Evolutionary conservation across 345 rosid species (phyloP).

Genomic region (Euphorbia peplus): DNA sequence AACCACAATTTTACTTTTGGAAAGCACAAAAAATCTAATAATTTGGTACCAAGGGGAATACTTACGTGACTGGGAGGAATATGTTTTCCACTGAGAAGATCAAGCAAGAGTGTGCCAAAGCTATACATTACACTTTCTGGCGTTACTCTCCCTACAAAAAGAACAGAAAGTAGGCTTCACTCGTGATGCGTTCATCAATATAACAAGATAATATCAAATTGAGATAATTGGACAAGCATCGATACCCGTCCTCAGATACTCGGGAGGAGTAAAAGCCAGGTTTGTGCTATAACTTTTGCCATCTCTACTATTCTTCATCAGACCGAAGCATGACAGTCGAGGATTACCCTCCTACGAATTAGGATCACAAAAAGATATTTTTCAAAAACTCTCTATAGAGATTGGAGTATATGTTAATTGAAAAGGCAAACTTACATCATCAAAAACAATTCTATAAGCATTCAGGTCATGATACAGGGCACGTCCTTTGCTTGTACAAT

Average conservation of each 20-base stretch:
- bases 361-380: neutral
- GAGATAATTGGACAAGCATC: neutral
- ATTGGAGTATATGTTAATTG: conserved; percentile 5
- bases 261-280: conserved; percentile 93
- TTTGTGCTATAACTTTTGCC: conserved; percentile 89
- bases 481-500: conserved; percentile 85
- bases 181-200: neutral
- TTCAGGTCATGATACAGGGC: conserved; percentile 87
- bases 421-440: conserved; percentile 54
- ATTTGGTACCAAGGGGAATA: conserved; percentile 9
- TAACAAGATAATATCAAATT: neutral
- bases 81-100: conserved; percentile 93
- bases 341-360: conserved; percentile 70
- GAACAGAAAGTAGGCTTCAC: conserved; percentile 4
- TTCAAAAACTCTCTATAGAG: neutral
- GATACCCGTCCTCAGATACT: conserved; percentile 73
- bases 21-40: neutral
- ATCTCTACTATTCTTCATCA: conserved; percentile 96
- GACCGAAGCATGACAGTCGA: conserved; percentile 89
- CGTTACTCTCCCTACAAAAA: conserved; percentile 68
- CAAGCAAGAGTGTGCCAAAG: conserved; percentile 86
- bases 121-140: conserved; percentile 90
- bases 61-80: conserved; percentile 96
- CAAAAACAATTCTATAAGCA: conserved; percentile 89
- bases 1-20: neutral